Evolutionary conservation across 257 asterid genomes (phyloP).

Genomic region (Nyctanthes arbortristis): DNA sequence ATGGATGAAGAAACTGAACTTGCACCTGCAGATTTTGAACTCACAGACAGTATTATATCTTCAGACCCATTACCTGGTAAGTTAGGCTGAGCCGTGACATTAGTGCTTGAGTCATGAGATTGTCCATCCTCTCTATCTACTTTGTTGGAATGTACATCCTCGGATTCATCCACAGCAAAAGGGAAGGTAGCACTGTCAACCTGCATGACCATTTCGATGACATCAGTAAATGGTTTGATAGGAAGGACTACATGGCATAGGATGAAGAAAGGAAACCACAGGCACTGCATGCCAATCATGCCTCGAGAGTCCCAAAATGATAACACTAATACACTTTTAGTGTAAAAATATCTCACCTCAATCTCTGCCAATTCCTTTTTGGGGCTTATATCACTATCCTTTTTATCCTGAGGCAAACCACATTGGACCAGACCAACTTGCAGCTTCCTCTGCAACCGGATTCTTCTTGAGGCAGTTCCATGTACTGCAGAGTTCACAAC

Average conservation of each 20-base stretch:
- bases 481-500: conserved; percentile 25
- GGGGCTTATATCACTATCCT: conserved; percentile 17
- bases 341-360: conserved; percentile 45
- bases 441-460: conserved; percentile 52
- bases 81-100: conserved; percentile 1
- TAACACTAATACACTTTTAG: background rate
- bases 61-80: conserved; percentile 10
- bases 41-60: conserved; percentile 12
- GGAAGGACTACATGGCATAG: background rate
- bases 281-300: no score
- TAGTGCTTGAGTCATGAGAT: conserved; percentile 20
- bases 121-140: conserved; percentile 15
- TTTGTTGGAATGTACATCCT: conserved; percentile 25
- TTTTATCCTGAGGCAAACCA: conserved; percentile 29
- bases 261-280: background rate
- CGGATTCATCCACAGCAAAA: conserved; percentile 17
- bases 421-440: conserved; percentile 61
- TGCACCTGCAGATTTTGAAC: conserved; percentile 20
- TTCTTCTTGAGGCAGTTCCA: conserved; percentile 77
- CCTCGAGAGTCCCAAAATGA: no score
- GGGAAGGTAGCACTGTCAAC: conserved; percentile 31
- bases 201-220: conserved; percentile 42
- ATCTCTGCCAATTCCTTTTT: conserved; percentile 26
- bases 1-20: conserved; percentile 23
- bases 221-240: background rate